phyloP scores from a whole-genome alignment of 805 yeast species.

The Hanseniaspora thailandica region DNA sequence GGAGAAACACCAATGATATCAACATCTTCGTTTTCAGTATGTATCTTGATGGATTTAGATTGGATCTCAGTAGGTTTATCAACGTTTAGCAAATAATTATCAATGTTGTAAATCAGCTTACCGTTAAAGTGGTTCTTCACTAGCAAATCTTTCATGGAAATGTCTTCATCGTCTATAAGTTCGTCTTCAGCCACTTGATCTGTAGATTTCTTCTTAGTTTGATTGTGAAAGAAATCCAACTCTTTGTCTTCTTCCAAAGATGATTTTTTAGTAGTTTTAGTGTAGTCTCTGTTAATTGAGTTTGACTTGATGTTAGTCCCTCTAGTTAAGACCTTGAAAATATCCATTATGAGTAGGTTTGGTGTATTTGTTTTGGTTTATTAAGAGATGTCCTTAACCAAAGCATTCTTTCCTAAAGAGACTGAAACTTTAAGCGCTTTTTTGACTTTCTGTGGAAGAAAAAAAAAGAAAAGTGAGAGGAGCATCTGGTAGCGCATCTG shows the following conservation, averaged over 20 bases:
- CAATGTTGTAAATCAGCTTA: conserved; percentile 33
- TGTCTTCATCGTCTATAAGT: conserved; percentile 26
- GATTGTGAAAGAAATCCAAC: conserved; percentile 70
- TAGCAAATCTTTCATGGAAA: conserved; percentile 67
- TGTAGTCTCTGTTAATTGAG: conserved; percentile 36
- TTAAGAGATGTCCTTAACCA: no score
- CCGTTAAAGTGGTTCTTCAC: conserved; percentile 55
- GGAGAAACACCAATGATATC: conserved; percentile 82
- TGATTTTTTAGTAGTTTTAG: conserved; percentile 21
- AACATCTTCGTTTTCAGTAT: conserved; percentile 53
- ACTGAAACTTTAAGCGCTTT: no score
- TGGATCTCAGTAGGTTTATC: conserved; percentile 88
- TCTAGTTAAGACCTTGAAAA: conserved; percentile 69
- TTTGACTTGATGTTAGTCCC: conserved; percentile 53
- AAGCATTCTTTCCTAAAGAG: no score
- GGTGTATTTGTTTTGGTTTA: neutral
- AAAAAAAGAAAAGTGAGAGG: no score
- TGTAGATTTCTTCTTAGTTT: conserved; percentile 22
- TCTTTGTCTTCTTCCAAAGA: conserved; percentile 35
- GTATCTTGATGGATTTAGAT: conserved; percentile 72
- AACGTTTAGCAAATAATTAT: conserved; percentile 58
- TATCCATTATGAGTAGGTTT: conserved; percentile 49
- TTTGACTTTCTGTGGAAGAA: no score
- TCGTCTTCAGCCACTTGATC: conserved; percentile 24
- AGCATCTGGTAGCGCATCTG: no score